Base-by-base conservation (phyloP, 192 early-diverging fungal species). In the Coemansia aciculifera region DNA sequence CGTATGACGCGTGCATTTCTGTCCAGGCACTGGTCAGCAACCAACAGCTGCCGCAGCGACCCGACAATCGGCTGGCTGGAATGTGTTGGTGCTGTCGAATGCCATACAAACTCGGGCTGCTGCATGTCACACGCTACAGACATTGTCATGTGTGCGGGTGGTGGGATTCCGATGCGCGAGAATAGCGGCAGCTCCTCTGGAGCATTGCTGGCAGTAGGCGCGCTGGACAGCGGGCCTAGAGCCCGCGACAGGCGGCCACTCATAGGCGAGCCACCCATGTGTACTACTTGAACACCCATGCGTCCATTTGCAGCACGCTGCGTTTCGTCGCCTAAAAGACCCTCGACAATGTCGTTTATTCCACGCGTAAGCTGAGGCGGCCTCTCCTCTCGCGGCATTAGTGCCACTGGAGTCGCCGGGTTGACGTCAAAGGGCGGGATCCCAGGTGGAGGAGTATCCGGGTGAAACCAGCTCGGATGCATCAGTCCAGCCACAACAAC, bases 371-470 rank as follows among this genome's bases (percentile, higher is more conserved):
- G 36, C n/a, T 13, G 32, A 2, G 51, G 34, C 2, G 62, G 15
- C 10, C 69, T 75, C 3, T 74, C 71, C n/a, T 68, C 72, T 1
- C 42, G 39, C 8, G 79, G 79, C 60, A 72, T 63, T 31, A 83
- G 62, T 31, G 81, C 72, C 24, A 69, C 73, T 1, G 81, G 81
- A 0, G 81, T 73, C 1, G 73, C 48, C 3, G 81, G 81, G 24
- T 78, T 78, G 27, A 83, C 65, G 54, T 83, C 81, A 61, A 75
- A 83, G 15, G 81, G 81, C 36, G 81, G 81, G 12, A 83, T 72
- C 10, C 76, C 68, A 1, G 81, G 81, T 13, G 81, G 81, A 43
- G 77, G 70, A 29, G 46, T 64, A 11, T 79, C 71, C 3, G 70
- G 59, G 48, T 83, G 69, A 63, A 83, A 83, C 66, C 77, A 51